Evolutionary conservation across 768 basidiomycete genomes (phyloP).

Genomic region (Amanita brunnescens): DNA sequence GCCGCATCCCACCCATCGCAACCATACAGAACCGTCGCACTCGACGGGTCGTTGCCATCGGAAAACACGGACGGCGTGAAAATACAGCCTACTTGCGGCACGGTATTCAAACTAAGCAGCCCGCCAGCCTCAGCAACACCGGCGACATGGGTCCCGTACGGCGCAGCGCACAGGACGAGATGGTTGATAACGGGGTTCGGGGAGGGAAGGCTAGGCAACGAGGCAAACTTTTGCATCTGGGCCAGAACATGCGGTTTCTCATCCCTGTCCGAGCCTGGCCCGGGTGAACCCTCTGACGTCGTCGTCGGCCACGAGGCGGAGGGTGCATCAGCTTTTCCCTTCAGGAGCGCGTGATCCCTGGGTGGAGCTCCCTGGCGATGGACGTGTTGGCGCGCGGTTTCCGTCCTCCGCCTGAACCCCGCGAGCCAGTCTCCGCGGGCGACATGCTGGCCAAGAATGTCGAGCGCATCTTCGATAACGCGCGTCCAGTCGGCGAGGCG

Average conservation of each 20-base stretch:
- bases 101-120: conserved; percentile 30
- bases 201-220: conserved; percentile 20
- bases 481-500: conserved; percentile 33
- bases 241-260: conserved; percentile 15
- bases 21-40: conserved; percentile 35
- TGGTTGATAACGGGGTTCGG: conserved; percentile 26
- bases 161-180: conserved; percentile 43
- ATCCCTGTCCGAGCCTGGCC: not conserved
- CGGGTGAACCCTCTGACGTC: not conserved
- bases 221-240: conserved; percentile 16
- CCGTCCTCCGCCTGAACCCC: conserved; percentile 30
- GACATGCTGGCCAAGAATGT: conserved; percentile 34
- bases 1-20: conserved; percentile 35
- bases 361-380: conserved; percentile 8
- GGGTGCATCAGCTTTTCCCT: not conserved
- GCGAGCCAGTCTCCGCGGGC: conserved; percentile 37
- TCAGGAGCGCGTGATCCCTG: not conserved
- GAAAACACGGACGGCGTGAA: conserved; percentile 35
- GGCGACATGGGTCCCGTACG: conserved; percentile 23
- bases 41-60: conserved; percentile 14
- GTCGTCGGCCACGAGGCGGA: conserved; percentile 3
- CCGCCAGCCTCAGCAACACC: conserved; percentile 30
- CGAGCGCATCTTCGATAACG: conserved; percentile 38
- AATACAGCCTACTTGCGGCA: conserved; percentile 31
- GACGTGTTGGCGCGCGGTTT: conserved; percentile 12